These are phyloP conservation scores for Talaromyces borbonicus DNA, from an alignment of 495 filamentous ascomycete species.

Conservation along the genomic window DNA sequence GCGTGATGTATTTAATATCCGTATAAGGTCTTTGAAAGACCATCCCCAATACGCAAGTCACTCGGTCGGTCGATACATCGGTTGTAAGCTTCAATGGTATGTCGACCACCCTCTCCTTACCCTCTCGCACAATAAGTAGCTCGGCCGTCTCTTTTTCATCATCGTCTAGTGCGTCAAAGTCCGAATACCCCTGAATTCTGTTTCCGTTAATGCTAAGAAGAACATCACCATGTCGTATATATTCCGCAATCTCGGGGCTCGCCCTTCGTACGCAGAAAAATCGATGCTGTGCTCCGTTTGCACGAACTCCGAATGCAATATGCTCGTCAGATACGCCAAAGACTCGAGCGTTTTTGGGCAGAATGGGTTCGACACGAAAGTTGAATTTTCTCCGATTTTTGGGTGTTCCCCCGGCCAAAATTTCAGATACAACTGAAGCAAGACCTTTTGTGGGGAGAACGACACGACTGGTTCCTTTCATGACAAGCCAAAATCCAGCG, in stretches of 20 bases:
- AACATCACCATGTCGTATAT: constrained; percentile 3
- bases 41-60: constrained; percentile 1
- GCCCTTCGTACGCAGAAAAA: constrained; percentile 4
- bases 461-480: background rate
- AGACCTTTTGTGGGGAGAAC: constrained; percentile 1
- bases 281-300: constrained; percentile 5
- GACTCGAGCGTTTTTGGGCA: constrained; percentile 1
- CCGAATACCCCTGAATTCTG: background rate
- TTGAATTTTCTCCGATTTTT: background rate
- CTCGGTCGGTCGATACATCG: constrained; percentile 5
- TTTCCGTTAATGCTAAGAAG: constrained; percentile 2
- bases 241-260: background rate
- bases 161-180: constrained; percentile 6
- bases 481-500: constrained; percentile 1
- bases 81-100: background rate
- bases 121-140: constrained; percentile 2
- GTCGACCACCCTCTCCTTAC: constrained; percentile 3
- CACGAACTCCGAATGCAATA: background rate
- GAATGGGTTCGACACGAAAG: constrained; percentile 1
- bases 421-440: background rate
- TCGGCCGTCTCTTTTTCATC: background rate
- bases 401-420: background rate
- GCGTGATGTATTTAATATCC: constrained; percentile 5
- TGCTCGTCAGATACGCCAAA: constrained; percentile 1
- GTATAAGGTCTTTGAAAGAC: constrained; percentile 3